These are phyloP conservation scores for Dittrichia graveolens DNA, from an alignment of 129 eudicot genomes.

Conservation along the genomic window DNA sequence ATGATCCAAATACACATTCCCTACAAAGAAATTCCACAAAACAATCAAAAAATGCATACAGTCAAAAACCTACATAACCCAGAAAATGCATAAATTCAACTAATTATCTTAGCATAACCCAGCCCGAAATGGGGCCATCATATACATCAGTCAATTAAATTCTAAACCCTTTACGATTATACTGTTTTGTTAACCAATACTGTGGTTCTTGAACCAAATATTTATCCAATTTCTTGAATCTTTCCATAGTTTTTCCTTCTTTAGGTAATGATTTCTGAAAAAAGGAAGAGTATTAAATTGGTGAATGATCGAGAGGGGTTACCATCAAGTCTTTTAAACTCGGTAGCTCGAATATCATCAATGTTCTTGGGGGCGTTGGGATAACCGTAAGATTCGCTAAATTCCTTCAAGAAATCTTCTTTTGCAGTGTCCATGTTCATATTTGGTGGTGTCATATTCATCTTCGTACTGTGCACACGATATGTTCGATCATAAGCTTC, in stretches of 20 bases:
- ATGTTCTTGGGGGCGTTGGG: constrained; percentile 68
- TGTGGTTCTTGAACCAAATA: not conserved
- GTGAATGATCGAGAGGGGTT: not conserved
- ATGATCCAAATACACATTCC: constrained; percentile 85
- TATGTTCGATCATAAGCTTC: constrained; percentile 22
- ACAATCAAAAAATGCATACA: not conserved
- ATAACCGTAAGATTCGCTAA: constrained; percentile 82
- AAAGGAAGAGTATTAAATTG: constrained; percentile 7
- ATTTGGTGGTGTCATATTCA: constrained; percentile 13
- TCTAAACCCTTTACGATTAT: not conserved
- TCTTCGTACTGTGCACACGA: constrained; percentile 13
- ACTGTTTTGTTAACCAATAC: not conserved
- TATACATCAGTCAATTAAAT: not conserved
- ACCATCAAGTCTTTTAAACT: constrained; percentile 76
- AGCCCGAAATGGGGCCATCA: no score
- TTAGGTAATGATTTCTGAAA: not conserved
- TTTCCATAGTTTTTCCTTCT: not conserved
- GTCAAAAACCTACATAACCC: not conserved
- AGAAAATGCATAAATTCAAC: not conserved
- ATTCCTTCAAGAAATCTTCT: constrained; percentile 61
- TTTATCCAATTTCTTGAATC: not conserved
- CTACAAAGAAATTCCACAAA: constrained; percentile 37
- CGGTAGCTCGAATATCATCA: constrained; percentile 80
- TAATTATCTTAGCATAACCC: not conserved
- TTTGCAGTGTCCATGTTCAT: constrained; percentile 45